Percentiles rank a stretch among this genome's conserved stretches.
Evolutionary conservation across 1,284 basidiomycete genomes (phyloP).

Genomic region (Ustilago bromivora): DNA sequence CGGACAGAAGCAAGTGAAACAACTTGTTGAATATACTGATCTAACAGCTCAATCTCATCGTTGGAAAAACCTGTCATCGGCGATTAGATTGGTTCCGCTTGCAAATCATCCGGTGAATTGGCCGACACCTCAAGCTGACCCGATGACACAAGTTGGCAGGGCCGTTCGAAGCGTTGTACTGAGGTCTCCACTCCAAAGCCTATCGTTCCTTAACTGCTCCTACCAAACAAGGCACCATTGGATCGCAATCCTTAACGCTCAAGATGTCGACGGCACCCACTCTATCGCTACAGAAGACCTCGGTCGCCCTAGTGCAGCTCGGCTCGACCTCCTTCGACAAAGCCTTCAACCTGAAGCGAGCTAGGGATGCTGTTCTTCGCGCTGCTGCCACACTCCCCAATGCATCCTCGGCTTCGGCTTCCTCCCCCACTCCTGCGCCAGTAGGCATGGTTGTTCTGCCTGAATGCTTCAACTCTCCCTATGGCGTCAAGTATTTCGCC

Average conservation of each 20-base stretch:
- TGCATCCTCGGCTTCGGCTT: conserved; percentile 7
- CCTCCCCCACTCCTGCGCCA: conserved; percentile 21
- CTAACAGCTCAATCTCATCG: not conserved
- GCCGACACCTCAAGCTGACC: not conserved
- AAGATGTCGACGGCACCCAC: conserved; percentile 41
- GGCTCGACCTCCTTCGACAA: conserved; percentile 65
- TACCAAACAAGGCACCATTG: not conserved
- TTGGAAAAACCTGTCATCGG: not conserved
- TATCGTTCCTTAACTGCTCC: not conserved
- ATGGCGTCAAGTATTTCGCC: conserved; percentile 77
- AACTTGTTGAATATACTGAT: not conserved
- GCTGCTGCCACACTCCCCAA: conserved; percentile 31
- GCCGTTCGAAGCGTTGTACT: not conserved
- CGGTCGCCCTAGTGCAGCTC: conserved; percentile 64
- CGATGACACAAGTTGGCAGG: conserved; percentile 6
- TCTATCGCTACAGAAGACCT: conserved; percentile 48
- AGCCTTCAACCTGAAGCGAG: conserved; percentile 60
- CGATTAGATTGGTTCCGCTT: too few species aligned
- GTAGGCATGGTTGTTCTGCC: conserved; percentile 70
- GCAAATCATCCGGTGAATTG: conserved; percentile 12
- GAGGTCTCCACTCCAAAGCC: not conserved
- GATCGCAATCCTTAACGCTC: not conserved
- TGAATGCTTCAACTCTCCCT: conserved; percentile 99
- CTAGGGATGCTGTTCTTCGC: conserved; percentile 49
- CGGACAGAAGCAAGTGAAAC: not conserved